These are phyloP conservation scores for Malus hybrid DNA, from an alignment of 331 rosid species.

Conservation along the genomic window DNA sequence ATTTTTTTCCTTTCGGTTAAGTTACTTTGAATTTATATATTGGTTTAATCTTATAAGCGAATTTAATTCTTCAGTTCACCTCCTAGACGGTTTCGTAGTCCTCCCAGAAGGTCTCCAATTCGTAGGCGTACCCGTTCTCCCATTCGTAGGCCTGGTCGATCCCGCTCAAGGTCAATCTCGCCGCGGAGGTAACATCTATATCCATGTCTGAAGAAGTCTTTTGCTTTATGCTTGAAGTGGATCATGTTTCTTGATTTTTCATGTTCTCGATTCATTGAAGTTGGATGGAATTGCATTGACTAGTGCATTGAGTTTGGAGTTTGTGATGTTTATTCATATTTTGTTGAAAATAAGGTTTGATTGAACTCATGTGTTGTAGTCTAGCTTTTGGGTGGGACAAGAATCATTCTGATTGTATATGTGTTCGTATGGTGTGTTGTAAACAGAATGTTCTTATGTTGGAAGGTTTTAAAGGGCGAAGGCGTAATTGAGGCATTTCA, in stretches of 20 bases:
- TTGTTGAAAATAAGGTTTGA: neutral
- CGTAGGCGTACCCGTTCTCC: constrained; percentile 94
- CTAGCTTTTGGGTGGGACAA: neutral
- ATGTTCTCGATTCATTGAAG: neutral
- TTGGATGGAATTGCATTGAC: neutral
- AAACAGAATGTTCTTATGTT: neutral
- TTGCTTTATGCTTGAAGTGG: neutral
- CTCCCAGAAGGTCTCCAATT: constrained; percentile 95
- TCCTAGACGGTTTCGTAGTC: constrained; percentile 83
- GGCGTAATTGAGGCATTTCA: too few species aligned
- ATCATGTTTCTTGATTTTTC: neutral
- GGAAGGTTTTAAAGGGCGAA: too few species aligned
- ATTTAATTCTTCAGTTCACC: constrained; percentile 53
- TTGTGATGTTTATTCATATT: neutral
- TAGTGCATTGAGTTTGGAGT: neutral
- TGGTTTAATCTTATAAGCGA: neutral
- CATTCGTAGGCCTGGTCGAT: constrained; percentile 67
- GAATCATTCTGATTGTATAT: neutral
- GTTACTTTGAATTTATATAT: neutral
- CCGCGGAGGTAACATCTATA: constrained; percentile 67
- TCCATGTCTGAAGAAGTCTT: neutral
- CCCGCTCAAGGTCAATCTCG: constrained; percentile 81
- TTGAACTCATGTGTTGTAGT: neutral
- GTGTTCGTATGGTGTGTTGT: neutral
- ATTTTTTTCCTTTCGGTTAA: neutral